A percentile compares a stretch with the other conserved stretches of the same genome.
Evolutionary conservation across 129 eudicot genomes (phyloP).

Genomic region (Calendula officinalis): DNA sequence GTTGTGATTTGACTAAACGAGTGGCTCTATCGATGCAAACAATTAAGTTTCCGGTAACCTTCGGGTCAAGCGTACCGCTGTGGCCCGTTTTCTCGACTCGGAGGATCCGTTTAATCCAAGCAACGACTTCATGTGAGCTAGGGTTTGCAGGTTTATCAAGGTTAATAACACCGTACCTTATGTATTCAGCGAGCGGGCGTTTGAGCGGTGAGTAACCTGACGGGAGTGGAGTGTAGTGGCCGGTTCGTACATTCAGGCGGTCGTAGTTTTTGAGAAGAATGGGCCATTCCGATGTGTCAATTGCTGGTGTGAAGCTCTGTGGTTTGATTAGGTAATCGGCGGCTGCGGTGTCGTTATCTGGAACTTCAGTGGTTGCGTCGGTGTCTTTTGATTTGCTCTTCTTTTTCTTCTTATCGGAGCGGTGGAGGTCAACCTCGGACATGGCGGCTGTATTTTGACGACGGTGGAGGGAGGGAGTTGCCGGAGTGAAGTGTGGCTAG

Average conservation of each 20-base stretch:
- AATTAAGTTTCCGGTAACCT: constrained; percentile 79
- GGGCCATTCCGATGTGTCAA: constrained; percentile 81
- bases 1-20: constrained; percentile 77
- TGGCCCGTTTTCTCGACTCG: constrained; percentile 89
- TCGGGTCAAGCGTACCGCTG: constrained; percentile 80
- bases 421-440: constrained; percentile 53
- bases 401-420: constrained; percentile 68
- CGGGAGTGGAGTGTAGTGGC: constrained; percentile 94
- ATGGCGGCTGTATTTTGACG: constrained; percentile 34
- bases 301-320: constrained; percentile 59
- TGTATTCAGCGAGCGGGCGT: constrained; percentile 76
- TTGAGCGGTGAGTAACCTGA: constrained; percentile 85
- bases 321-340: constrained; percentile 72
- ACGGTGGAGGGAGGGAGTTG: constrained; percentile 10
- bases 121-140: constrained; percentile 85
- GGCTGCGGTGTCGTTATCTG: constrained; percentile 12
- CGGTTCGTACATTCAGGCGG: constrained; percentile 75
- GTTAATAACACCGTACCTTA: constrained; percentile 73
- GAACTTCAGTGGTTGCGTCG: constrained; percentile 9
- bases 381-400: constrained; percentile 41
- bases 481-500: constrained; percentile 32
- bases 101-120: constrained; percentile 84
- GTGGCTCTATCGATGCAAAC: constrained; percentile 90
- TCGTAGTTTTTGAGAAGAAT: constrained; percentile 81
- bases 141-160: constrained; percentile 90